A percentile compares a stretch with the other conserved stretches of the same genome.
Evolutionary conservation across 31 red algal species (phyloP).

Genomic region (Odonthalia washingtoniensis): DNA sequence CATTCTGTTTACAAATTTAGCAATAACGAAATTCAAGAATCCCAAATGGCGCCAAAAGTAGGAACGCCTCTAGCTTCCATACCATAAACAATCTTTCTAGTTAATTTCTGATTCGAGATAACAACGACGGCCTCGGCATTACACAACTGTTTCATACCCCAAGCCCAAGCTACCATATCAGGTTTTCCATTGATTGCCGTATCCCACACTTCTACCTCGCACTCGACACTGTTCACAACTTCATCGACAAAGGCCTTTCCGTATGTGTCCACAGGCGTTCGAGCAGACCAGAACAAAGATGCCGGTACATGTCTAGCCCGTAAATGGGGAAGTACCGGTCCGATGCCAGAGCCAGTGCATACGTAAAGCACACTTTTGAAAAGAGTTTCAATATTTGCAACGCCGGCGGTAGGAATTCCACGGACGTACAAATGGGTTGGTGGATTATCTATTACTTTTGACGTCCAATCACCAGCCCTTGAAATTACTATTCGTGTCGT

Average conservation of each 20-base stretch:
- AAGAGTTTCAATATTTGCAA: constrained; percentile 49
- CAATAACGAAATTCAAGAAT: constrained; percentile 26
- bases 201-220: constrained; percentile 27
- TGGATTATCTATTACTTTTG: constrained; percentile 32
- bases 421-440: constrained; percentile 43
- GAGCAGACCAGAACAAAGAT: constrained; percentile 38
- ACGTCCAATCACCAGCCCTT: constrained; percentile 47
- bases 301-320: constrained; percentile 32
- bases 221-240: neutral
- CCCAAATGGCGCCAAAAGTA: constrained; percentile 47
- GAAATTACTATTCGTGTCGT: constrained; percentile 37
- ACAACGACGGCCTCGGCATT: constrained; percentile 29
- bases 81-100: constrained; percentile 38
- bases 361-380: constrained; percentile 37
- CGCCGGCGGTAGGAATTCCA: constrained; percentile 40
- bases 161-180: constrained; percentile 31
- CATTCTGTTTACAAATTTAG: neutral
- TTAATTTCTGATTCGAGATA: constrained; percentile 46
- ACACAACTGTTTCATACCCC: neutral
- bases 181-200: constrained; percentile 32
- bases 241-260: constrained; percentile 27
- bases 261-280: constrained; percentile 35
- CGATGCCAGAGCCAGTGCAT: constrained; percentile 41
- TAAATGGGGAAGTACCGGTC: constrained; percentile 37
- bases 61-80: constrained; percentile 42